phyloP scores from a whole-genome alignment of 768 basidiomycete genomes.

The Tylopilus rubrobrunneus region DNA sequence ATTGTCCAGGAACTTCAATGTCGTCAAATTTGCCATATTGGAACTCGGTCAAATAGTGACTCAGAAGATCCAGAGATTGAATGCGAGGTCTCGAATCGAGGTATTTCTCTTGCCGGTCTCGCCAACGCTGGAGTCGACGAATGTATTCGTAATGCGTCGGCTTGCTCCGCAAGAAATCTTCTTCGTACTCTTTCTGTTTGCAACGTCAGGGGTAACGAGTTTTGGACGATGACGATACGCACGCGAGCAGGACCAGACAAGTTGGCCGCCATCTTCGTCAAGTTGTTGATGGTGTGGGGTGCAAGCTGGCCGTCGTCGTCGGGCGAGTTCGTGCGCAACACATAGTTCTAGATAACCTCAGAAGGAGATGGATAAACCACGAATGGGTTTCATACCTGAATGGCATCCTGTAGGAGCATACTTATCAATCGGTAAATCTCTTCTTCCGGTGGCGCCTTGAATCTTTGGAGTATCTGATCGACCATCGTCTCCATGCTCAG shows the following conservation, averaged over 20 bases:
- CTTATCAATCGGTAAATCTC: slow-evolving; percentile 90
- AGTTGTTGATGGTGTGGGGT: slow-evolving; percentile 49
- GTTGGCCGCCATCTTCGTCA: slow-evolving; percentile 59
- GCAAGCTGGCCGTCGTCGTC: slow-evolving; percentile 68
- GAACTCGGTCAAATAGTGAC: slow-evolving; percentile 95
- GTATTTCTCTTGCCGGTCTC: slow-evolving; percentile 81
- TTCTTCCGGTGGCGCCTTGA: slow-evolving; percentile 88
- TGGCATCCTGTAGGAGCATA: slow-evolving; percentile 82
- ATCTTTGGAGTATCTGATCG: slow-evolving; percentile 86
- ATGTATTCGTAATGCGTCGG: slow-evolving; percentile 86
- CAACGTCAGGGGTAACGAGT: not conserved
- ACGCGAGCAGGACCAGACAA: slow-evolving; percentile 58
- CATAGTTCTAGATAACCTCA: slow-evolving; percentile 51
- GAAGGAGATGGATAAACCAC: not conserved
- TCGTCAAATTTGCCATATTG: slow-evolving; percentile 97
- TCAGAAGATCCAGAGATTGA: slow-evolving; percentile 81
- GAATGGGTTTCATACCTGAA: slow-evolving; percentile 53
- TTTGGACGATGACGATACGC: slow-evolving; percentile 17
- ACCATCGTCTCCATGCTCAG: slow-evolving; percentile 96
- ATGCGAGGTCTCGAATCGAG: slow-evolving; percentile 80
- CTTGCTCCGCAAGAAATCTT: slow-evolving; percentile 80
- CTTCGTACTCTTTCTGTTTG: slow-evolving; percentile 79
- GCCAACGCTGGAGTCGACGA: slow-evolving; percentile 84
- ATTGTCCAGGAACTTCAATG: slow-evolving; percentile 98
- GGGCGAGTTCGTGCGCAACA: slow-evolving; percentile 56